Evolutionary conservation across 805 yeast genomes (phyloP).

Genomic region (Metschnikowia drakensbergensis): DNA sequence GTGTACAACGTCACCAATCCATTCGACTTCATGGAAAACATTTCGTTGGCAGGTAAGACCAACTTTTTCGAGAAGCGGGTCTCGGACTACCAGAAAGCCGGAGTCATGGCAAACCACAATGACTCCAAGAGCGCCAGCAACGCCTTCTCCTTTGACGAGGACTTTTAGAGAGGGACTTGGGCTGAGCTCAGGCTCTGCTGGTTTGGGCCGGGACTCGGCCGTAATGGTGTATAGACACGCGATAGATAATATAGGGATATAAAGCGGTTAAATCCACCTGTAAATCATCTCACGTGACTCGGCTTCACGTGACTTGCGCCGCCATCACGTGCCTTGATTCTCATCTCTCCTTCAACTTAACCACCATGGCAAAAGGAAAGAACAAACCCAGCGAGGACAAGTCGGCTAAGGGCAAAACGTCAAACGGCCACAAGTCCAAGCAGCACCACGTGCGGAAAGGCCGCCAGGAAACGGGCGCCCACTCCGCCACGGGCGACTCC

Average conservation of each 20-base stretch:
- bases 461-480: slow-evolving; percentile 30
- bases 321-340: not conserved
- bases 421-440: slow-evolving; percentile 56
- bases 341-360: not conserved
- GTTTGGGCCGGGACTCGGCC: slow-evolving; percentile 2
- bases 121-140: slow-evolving; percentile 46
- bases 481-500: slow-evolving; percentile 18
- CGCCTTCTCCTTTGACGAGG: slow-evolving; percentile 87
- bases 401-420: slow-evolving; percentile 34
- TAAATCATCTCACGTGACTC: not conserved
- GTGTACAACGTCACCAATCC: slow-evolving; percentile 86
- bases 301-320: not conserved
- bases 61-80: slow-evolving; percentile 99
- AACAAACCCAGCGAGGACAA: slow-evolving; percentile 47
- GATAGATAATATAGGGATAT: not conserved
- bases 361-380: slow-evolving; percentile 51
- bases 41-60: slow-evolving; percentile 96
- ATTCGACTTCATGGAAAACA: slow-evolving; percentile 98
- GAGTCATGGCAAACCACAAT: slow-evolving; percentile 83
- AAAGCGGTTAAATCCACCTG: not conserved
- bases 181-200: slow-evolving; percentile 3
- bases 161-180: slow-evolving; percentile 47
- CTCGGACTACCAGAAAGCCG: slow-evolving; percentile 98
- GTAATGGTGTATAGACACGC: not conserved
- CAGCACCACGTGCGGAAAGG: slow-evolving; percentile 45